Conservation (phyloP, 2,329 filamentous ascomycete species). For the Diaporthe aspalathi region DNA sequence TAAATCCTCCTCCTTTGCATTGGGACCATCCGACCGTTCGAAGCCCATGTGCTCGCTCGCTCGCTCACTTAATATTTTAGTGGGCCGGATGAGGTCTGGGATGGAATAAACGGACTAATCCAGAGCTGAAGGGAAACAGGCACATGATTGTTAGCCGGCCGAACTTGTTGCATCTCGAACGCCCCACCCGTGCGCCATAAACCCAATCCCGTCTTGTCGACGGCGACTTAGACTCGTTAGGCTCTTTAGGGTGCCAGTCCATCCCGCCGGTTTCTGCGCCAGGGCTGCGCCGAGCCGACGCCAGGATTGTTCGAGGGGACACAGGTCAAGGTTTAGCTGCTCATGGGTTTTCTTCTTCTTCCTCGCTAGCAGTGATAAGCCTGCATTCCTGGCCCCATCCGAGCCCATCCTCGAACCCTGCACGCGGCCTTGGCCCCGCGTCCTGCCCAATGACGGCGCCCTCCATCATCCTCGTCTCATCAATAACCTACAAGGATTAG, state of each 20-base stretch:
- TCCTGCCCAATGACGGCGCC: conserved; percentile 5
- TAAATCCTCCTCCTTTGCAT: not conserved
- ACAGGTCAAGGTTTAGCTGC: not conserved
- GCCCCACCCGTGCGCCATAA: conserved; percentile 4
- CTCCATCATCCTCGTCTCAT: not conserved
- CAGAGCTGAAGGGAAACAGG: not conserved
- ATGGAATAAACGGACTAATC: not conserved
- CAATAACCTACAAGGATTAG: not conserved
- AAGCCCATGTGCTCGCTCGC: not conserved
- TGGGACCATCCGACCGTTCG: not conserved
- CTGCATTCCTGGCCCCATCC: not conserved
- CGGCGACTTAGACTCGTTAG: no score
- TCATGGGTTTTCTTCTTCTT: not conserved
- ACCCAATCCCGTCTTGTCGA: not conserved
- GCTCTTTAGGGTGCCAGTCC: not conserved
- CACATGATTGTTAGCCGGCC: conserved; percentile 1
- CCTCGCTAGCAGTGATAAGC: conserved; percentile 25
- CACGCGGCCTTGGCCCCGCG: conserved; percentile 16
- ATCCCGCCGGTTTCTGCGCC: conserved; percentile 19
- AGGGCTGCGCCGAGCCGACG: conserved; percentile 25
- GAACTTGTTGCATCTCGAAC: conserved; percentile 20
- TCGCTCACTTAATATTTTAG: no score
- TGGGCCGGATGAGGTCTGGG: not conserved
- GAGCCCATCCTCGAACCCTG: conserved; percentile 15
- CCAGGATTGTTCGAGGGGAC: not conserved